phyloP scores from a whole-genome alignment of 176 grass and related monocot species.

The Alopecurus myosuroides region DNA sequence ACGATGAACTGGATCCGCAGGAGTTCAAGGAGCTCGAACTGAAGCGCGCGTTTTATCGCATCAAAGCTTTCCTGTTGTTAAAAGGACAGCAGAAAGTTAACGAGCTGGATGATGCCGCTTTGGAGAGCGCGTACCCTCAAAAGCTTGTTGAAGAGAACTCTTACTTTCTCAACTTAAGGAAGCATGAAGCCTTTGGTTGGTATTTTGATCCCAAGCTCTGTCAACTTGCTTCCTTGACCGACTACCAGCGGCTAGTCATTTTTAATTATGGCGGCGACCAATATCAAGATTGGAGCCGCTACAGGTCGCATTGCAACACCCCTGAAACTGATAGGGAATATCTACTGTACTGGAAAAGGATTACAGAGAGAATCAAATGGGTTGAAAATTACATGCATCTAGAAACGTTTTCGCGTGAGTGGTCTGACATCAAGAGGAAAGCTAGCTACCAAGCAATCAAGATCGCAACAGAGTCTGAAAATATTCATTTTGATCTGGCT shows the following conservation, averaged over 20 bases:
- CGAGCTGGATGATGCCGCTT: background rate
- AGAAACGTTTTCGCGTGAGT: background rate
- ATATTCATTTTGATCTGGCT: background rate
- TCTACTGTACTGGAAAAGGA: background rate
- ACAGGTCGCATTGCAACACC: background rate
- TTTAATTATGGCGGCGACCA: background rate
- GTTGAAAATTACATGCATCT: background rate
- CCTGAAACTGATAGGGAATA: conserved; percentile 4
- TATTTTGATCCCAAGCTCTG: background rate
- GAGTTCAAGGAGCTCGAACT: background rate
- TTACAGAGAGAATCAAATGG: background rate
- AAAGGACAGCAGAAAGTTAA: background rate
- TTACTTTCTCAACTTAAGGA: background rate
- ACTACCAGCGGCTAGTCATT: background rate
- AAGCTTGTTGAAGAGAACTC: background rate
- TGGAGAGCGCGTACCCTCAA: background rate
- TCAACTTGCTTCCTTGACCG: background rate
- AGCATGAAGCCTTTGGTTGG: background rate
- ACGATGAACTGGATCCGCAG: background rate
- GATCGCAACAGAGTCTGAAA: background rate
- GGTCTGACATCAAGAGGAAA: background rate
- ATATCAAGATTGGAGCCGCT: background rate
- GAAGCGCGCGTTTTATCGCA: background rate
- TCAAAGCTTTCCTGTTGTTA: background rate
- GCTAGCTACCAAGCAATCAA: background rate